Percentiles rank a stretch among this genome's conserved stretches.
These are phyloP conservation scores for Lepidopterella palustris DNA, from an alignment of 495 filamentous ascomycete species.

Conservation along the genomic window DNA sequence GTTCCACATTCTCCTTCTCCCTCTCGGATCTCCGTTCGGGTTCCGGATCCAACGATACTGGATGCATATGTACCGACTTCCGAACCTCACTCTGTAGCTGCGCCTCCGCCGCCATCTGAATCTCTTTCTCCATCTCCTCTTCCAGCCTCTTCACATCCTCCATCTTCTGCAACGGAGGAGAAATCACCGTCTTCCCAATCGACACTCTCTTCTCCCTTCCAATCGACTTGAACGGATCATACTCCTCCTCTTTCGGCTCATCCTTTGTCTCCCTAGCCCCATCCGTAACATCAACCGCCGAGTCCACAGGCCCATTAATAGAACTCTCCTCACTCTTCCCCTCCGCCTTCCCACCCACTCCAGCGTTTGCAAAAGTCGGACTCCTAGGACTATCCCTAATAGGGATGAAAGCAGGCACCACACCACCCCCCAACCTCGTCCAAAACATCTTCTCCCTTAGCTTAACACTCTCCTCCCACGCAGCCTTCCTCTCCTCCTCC, in stretches of 20 bases:
- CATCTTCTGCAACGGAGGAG: background rate
- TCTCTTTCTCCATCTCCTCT: constrained; percentile 14
- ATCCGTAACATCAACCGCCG: constrained; percentile 19
- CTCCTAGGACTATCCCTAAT: constrained; percentile 28
- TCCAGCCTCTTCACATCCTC: constrained; percentile 22
- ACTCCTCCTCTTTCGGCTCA: constrained; percentile 11
- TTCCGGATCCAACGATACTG: background rate
- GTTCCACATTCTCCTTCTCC: background rate
- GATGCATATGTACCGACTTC: constrained; percentile 8
- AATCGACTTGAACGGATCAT: constrained; percentile 19
- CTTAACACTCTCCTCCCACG: constrained; percentile 89
- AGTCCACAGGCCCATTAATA: constrained; percentile 7
- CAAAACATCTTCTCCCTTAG: constrained; percentile 94
- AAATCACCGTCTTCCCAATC: constrained; percentile 27
- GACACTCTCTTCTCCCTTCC: constrained; percentile 22
- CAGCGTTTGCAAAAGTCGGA: constrained; percentile 20
- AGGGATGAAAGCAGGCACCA: constrained; percentile 57
- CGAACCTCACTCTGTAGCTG: constrained; percentile 23
- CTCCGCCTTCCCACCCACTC: constrained; percentile 1
- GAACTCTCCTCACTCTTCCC: constrained; percentile 23
- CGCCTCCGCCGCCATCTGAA: constrained; percentile 13
- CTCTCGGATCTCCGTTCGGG: background rate
- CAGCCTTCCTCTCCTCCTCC: constrained; percentile 67
- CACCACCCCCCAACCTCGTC: constrained; percentile 81
- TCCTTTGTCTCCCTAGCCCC: constrained; percentile 3